Evolutionary conservation across 2,329 filamentous ascomycete genomes (phyloP).

Genomic region (Pseudocercospora ulei): DNA sequence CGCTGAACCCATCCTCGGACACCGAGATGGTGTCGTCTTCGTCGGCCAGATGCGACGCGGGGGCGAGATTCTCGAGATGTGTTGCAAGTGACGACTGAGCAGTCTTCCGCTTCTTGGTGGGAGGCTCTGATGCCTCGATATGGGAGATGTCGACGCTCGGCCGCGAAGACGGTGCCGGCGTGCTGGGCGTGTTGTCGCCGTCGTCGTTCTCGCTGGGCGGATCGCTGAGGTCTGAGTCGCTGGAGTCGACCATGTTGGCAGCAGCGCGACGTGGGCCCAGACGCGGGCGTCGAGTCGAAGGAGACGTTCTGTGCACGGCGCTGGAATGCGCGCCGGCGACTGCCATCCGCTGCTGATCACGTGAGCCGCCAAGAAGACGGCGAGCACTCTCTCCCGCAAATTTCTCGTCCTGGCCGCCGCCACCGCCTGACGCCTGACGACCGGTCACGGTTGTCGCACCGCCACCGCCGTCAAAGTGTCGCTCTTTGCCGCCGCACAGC

Average conservation of each 20-base stretch:
- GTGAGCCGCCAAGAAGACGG: constrained; percentile 1
- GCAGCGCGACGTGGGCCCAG: neutral
- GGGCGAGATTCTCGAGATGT: constrained; percentile 23
- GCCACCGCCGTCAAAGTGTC: constrained; percentile 26
- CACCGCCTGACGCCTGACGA: too few relatives aligned
- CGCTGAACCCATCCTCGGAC: constrained; percentile 82
- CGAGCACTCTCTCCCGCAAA: neutral
- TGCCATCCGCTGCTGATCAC: constrained; percentile 4
- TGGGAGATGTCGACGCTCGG: constrained; percentile 39
- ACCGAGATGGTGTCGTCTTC: constrained; percentile 51
- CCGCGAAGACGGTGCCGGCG: constrained; percentile 40
- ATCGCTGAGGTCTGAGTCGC: constrained; percentile 52
- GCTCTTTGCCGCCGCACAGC: constrained; percentile 21
- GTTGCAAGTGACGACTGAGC: constrained; percentile 21
- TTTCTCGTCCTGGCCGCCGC: too few relatives aligned
- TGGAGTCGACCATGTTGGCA: constrained; percentile 41
- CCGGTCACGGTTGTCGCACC: constrained; percentile 29
- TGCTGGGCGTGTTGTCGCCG: constrained; percentile 47
- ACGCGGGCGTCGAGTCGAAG: too few relatives aligned
- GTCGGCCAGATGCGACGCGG: constrained; percentile 34
- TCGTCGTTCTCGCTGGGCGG: constrained; percentile 55
- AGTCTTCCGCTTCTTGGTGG: constrained; percentile 37
- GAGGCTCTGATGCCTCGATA: constrained; percentile 29
- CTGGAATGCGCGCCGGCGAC: constrained; percentile 4
- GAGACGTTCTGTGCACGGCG: too few relatives aligned